Conservation (phyloP, 2,329 filamentous ascomycete genomes). For the Talaromyces verruculosus region DNA sequence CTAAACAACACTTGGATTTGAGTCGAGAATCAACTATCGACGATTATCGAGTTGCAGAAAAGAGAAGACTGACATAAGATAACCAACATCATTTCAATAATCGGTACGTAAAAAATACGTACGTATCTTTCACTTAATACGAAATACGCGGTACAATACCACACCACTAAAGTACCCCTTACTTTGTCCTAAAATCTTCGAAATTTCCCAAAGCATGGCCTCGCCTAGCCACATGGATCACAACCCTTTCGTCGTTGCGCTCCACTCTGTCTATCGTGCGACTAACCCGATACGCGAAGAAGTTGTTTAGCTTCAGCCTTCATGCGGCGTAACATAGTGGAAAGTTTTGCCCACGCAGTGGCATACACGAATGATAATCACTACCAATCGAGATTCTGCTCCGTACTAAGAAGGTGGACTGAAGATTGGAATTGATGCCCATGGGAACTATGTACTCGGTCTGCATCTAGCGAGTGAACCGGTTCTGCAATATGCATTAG, state of each 20-base stretch:
- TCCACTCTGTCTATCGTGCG: neutral
- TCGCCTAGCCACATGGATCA: conserved; percentile 1
- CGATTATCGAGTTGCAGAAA: too few relatives aligned
- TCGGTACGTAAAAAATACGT: neutral
- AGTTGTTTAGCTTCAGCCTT: neutral
- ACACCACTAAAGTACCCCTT: neutral
- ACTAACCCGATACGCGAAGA: neutral
- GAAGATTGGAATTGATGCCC: neutral
- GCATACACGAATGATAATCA: too few relatives aligned
- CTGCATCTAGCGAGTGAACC: neutral
- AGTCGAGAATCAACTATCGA: neutral
- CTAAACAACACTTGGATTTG: neutral
- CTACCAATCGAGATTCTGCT: neutral
- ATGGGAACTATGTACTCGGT: neutral
- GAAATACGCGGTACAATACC: neutral
- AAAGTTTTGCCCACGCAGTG: neutral
- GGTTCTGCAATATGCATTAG: conserved; percentile 4
- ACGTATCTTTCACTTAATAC: neutral
- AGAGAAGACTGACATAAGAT: too few relatives aligned
- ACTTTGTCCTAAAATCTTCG: conserved; percentile 2
- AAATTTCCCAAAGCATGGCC: conserved; percentile 4
- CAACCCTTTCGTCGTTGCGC: neutral
- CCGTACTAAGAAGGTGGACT: neutral
- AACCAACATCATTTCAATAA: neutral
- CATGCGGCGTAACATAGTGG: neutral